Evolutionary conservation across 306 rosid genomes (phyloP).

Genomic region (Leucaena leucocephala): DNA sequence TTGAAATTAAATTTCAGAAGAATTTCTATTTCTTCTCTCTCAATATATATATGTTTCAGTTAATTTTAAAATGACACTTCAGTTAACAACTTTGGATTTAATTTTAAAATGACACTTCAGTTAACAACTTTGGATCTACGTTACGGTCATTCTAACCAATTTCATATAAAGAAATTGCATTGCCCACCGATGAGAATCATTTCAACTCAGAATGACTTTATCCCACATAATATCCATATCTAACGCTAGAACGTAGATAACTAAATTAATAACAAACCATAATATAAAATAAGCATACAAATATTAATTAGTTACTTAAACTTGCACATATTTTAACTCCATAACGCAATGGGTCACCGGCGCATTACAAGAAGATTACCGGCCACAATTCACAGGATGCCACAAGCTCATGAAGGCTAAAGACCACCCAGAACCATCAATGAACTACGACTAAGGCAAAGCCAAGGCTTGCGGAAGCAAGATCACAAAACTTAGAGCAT

Average conservation of each 20-base stretch:
- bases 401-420: background rate
- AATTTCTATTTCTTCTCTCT: background rate
- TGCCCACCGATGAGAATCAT: background rate
- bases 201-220: background rate
- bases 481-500: background rate
- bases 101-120: background rate
- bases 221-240: too few species aligned
- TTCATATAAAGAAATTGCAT: background rate
- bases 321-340: too few species aligned
- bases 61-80: background rate
- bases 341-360: background rate
- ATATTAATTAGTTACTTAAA: too few species aligned
- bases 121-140: background rate
- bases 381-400: background rate
- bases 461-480: background rate
- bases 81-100: too few species aligned
- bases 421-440: background rate
- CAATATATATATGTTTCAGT: too few species aligned
- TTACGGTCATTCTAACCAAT: background rate
- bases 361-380: background rate
- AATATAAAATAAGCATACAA: too few species aligned
- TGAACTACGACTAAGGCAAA: too few species aligned
- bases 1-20: too few species aligned
- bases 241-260: too few species aligned
- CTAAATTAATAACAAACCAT: too few species aligned